Base-by-base conservation (phyloP, 2,329 filamentous ascomycete species). In the Penicillium griseofulvum region DNA sequence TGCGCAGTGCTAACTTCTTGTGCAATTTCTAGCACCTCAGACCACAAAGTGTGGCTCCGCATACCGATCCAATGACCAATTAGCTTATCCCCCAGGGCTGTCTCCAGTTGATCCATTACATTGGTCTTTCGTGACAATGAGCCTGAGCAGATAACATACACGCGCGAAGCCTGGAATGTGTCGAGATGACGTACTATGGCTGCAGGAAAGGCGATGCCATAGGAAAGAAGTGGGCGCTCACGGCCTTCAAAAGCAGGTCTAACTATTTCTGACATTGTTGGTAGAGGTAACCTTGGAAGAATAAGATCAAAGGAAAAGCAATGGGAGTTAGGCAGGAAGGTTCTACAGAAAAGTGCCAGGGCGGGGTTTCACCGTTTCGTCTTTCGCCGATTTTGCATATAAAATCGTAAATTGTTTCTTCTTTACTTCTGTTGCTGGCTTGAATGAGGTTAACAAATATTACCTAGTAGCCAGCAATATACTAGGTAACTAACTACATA, bases 1-100 rank as follows among this genome's bases (percentile, higher is more conserved):
- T 74, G 52, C 8, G 62, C 63, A 0, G 61, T 57, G 5, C 70
- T 64, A 1, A 74, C 74, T 22, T 82, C 78, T 0, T 70, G 61
- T 1, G 76, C 71, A 26, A 82, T 74, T 41, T 80, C 73, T 0
- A 84, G 61, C 7, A 83, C 75, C 55, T 84, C 79, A 1, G 76
- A 75, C 74, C 80, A 83, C 4, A 78, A 74, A 2, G 81, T 83
- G 62, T 85, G 82, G 4, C 80, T 76, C 28, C 73, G 75, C 71
- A 85, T 81, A 22, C 83, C 82, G 31, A 78, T 68, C 3, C 77
- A 71, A 7, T 74, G 62, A 1, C 81, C 81, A 0, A 73, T 80
- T 2, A 71, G 48, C 6, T 55, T 63, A 3, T 73, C 71, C 1
- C 74, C 77, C 0, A 85, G 65, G 0, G 74, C 73, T 0, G 61